Conservation (phyloP, 805 yeast species). For the Candida bentonensis region DNA sequence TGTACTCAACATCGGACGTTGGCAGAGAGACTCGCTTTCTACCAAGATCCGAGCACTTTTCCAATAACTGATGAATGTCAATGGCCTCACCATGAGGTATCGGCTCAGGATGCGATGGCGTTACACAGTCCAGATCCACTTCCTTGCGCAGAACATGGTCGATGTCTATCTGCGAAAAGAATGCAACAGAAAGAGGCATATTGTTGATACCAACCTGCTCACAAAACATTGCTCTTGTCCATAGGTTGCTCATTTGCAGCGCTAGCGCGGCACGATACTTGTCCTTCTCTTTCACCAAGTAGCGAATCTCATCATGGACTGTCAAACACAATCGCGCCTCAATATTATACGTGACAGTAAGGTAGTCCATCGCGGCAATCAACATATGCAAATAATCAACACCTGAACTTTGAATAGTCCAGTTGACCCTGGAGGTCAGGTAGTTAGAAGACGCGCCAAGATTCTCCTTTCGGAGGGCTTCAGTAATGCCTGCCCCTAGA, state of each 20-base stretch:
- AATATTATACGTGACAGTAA: conserved; percentile 46
- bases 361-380: conserved; percentile 75
- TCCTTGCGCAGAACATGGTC: conserved; percentile 84
- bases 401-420: conserved; percentile 98
- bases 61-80: conserved; percentile 40
- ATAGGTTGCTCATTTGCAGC: conserved; percentile 74
- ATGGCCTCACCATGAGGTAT: conserved; percentile 71
- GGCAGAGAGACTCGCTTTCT: neutral
- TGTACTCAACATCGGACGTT: neutral
- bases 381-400: conserved; percentile 87
- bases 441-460: conserved; percentile 46
- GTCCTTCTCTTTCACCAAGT: conserved; percentile 59
- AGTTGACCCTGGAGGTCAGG: conserved; percentile 82
- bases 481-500: conserved; percentile 84
- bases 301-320: conserved; percentile 91
- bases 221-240: conserved; percentile 95
- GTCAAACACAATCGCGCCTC: conserved; percentile 72
- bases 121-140: conserved; percentile 79
- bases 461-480: conserved; percentile 56
- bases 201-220: conserved; percentile 82
- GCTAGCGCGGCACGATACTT: conserved; percentile 66
- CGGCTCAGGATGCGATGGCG: conserved; percentile 67
- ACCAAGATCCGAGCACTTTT: conserved; percentile 13
- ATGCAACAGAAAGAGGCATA: conserved; percentile 90
- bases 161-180: conserved; percentile 85